Evolutionary conservation across 371 early-diverging fungal species (phyloP).

Genomic region (Zopfochytrium polystomum): DNA sequence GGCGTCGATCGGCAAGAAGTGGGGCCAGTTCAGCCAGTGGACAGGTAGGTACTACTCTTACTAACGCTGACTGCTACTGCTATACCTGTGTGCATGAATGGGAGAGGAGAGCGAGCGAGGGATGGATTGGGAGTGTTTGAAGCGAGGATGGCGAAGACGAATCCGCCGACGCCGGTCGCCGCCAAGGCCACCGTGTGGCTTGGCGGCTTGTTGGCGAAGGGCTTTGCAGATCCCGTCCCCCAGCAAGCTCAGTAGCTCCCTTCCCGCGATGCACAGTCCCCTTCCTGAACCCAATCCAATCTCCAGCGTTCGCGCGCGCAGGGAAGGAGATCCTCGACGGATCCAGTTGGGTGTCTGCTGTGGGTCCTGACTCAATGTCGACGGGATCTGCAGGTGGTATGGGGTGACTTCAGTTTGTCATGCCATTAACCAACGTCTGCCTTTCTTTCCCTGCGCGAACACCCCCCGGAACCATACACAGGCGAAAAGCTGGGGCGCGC

Average conservation of each 20-base stretch:
- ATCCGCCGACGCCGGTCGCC: too few relatives aligned
- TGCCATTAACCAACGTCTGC: background rate
- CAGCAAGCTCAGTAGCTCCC: background rate
- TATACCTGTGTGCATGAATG: background rate
- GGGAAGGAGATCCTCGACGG: background rate
- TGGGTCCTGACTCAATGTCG: background rate
- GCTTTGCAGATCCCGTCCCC: too few relatives aligned
- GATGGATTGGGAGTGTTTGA: too few relatives aligned
- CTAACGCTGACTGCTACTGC: background rate
- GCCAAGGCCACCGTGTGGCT: too few relatives aligned
- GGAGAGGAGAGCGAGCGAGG: background rate
- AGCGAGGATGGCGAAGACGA: too few relatives aligned
- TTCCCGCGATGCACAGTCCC: background rate
- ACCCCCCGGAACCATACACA: slow-evolving; percentile 11
- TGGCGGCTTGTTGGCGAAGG: background rate
- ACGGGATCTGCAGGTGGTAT: background rate
- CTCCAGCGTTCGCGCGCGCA: background rate
- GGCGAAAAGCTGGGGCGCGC: slow-evolving; percentile 44
- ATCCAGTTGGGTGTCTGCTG: background rate
- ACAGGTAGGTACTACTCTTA: too few relatives aligned
- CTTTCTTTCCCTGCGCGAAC: background rate
- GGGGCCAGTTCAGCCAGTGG: slow-evolving; percentile 71
- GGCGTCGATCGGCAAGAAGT: slow-evolving; percentile 49
- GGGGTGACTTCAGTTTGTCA: background rate
- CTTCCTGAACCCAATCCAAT: background rate